Evolutionary conservation across 1,284 basidiomycete species (phyloP).

Genomic region (Apiotrichum akiyoshidainum): DNA sequence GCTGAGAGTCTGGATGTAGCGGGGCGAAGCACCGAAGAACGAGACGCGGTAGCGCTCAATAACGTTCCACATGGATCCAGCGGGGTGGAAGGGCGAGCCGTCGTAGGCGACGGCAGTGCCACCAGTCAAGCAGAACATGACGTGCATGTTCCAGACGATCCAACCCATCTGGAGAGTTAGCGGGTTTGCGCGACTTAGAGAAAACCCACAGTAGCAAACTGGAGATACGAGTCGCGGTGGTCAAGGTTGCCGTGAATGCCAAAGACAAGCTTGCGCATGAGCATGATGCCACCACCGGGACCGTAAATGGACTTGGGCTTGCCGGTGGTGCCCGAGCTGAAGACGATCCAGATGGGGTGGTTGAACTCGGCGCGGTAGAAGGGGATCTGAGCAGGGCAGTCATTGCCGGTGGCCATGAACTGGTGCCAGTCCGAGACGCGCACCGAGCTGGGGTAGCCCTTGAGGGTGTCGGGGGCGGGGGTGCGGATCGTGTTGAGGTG

Average conservation of each 20-base stretch:
- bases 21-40: conserved; percentile 37
- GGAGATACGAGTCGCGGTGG: conserved; percentile 34
- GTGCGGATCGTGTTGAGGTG: conserved; percentile 30
- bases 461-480: conserved; percentile 16
- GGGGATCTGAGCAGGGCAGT: conserved; percentile 25
- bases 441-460: conserved; percentile 13
- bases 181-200: background rate
- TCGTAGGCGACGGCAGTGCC: conserved; percentile 40
- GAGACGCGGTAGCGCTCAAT: conserved; percentile 35
- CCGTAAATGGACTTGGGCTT: conserved; percentile 49
- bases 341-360: conserved; percentile 44
- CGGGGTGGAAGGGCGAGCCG: conserved; percentile 42
- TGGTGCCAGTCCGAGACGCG: conserved; percentile 7
- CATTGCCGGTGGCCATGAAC: conserved; percentile 20
- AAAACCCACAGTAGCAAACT: conserved; percentile 28
- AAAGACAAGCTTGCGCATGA: conserved; percentile 21
- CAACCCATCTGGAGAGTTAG: conserved; percentile 25
- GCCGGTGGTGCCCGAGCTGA: conserved; percentile 47
- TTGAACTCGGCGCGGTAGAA: conserved; percentile 28
- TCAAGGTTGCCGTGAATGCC: conserved; percentile 18
- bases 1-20: conserved; percentile 29
- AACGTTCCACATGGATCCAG: conserved; percentile 29
- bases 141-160: conserved; percentile 44
- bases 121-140: conserved; percentile 30
- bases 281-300: conserved; percentile 30